Base-by-base conservation (phyloP, 257 asterid species). In the Jacaranda mimosifolia region DNA sequence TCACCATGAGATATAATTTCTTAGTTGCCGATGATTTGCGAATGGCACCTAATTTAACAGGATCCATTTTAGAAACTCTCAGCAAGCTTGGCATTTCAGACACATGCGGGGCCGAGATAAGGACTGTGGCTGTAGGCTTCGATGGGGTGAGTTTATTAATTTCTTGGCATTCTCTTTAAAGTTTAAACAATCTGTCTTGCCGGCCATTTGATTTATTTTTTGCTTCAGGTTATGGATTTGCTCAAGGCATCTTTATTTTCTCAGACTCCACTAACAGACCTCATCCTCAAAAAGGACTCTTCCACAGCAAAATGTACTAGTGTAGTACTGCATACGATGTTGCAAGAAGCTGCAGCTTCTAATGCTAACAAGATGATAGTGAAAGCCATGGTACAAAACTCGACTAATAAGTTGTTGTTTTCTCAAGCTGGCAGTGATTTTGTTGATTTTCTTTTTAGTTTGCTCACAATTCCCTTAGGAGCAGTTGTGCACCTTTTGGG, bases 381-480 rank as follows among this genome's bases (percentile, higher is more conserved):
- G 38, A 68, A 45, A 48, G 68, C 43, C 14, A 26, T 69, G 32
- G 18, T 78, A 21, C 77, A 62, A 5, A 78, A 78, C 52, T 78
- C 82, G 0, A 70, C 59, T 9, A 58, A 49, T 6, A 70, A 51
- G 64, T 15, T 69, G 3, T 56, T 72, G 36, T 35, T 17, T 26
- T 38, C 11, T 46, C 38, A 45, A 1, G 69, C 49, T 1, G 55
- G 26, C 4, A 19, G 9, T 1, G 64, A 56, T 43, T 72, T 79
- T 10, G 17, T 48, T 0, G 52, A 74, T 1, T 58, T 73, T 48
- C 76, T 76, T 0, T 63, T 36, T 10, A 19, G 68, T 55, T 10
- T 76, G 1, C 51, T 81, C 17, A 5, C 11, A n/a, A 71, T 81
- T 43, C 81, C 85, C 14, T 11, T 81, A 3, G 85, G 79, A 19